These are phyloP conservation scores for Thelonectria discophora DNA, from an alignment of 2,329 filamentous ascomycete species.

Conservation along the genomic window DNA sequence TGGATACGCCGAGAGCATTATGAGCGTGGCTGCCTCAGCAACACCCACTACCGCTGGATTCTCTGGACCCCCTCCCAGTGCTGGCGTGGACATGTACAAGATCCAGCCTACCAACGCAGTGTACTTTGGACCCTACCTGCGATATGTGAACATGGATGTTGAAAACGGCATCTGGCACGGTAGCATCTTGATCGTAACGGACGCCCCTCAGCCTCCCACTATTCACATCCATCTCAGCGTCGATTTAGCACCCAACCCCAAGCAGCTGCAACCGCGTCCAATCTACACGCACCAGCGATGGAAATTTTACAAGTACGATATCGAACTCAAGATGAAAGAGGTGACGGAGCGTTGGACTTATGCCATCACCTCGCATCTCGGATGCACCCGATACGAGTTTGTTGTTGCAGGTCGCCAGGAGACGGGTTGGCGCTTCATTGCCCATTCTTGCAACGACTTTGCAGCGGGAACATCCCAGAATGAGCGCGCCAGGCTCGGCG, in stretches of 20 bases:
- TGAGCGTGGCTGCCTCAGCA: constrained; percentile 78
- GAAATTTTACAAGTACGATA: constrained; percentile 94
- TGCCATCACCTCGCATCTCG: constrained; percentile 94
- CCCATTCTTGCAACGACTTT: constrained; percentile 97
- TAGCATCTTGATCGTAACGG: constrained; percentile 92
- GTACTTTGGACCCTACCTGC: constrained; percentile 95
- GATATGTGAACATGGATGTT: constrained; percentile 97
- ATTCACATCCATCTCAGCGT: constrained; percentile 93
- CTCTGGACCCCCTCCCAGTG: constrained; percentile 84
- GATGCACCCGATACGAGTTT: constrained; percentile 98
- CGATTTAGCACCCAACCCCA: constrained; percentile 91
- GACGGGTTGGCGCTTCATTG: constrained; percentile 93
- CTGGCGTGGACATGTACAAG: constrained; percentile 94
- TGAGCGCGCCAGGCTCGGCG: constrained; percentile 85
- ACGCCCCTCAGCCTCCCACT: constrained; percentile 89
- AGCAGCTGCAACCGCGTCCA: constrained; percentile 81
- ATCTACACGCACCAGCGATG: constrained; percentile 93
- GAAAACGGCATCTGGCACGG: constrained; percentile 91
- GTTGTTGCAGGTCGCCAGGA: constrained; percentile 90
- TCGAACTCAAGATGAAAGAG: constrained; percentile 91
- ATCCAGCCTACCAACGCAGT: constrained; percentile 93
- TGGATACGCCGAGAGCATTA: constrained; percentile 84
- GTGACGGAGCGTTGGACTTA: constrained; percentile 93
- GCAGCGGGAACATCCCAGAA: constrained; percentile 85
- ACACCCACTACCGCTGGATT: constrained; percentile 85